A percentile compares a stretch with the other conserved stretches of the same genome.
These are phyloP conservation scores for Candida arabinofermentans DNA, from an alignment of 805 yeast genomes.

Conservation along the genomic window DNA sequence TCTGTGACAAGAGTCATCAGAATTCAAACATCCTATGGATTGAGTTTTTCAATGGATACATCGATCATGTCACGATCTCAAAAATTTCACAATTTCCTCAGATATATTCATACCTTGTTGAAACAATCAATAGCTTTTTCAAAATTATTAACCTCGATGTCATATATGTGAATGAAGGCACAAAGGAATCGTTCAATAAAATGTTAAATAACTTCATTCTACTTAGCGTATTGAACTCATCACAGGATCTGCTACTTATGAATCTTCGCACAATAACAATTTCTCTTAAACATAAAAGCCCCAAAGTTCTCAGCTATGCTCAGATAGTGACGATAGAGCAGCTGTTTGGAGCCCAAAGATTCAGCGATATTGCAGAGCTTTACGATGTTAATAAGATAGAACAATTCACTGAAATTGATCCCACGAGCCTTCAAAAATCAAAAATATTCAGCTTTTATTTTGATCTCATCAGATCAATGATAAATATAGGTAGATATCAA, in stretches of 20 bases:
- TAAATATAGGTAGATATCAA: slow-evolving; percentile 10
- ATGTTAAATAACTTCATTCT: slow-evolving; percentile 3
- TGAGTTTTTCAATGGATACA: slow-evolving; percentile 8
- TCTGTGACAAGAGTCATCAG: neutral
- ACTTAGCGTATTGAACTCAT: slow-evolving; percentile 1
- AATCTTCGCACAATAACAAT: slow-evolving; percentile 4
- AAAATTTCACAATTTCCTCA: slow-evolving; percentile 1
- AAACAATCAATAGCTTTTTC: slow-evolving; percentile 7
- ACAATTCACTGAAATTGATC: slow-evolving; percentile 13
- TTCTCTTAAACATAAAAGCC: neutral
- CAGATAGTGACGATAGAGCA: slow-evolving; percentile 7
- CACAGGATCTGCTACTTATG: slow-evolving; percentile 4
- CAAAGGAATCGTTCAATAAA: slow-evolving; percentile 6
- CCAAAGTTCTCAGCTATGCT: slow-evolving; percentile 5
- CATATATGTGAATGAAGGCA: slow-evolving; percentile 2
- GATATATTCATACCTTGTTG: slow-evolving; percentile 4
- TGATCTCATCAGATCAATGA: slow-evolving; percentile 15
- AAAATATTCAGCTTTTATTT: slow-evolving; percentile 17
- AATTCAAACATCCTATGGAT: slow-evolving; percentile 10
- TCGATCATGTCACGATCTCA: neutral
- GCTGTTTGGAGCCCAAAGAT: slow-evolving; percentile 1
- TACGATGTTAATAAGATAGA: slow-evolving; percentile 2
- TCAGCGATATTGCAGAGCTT: slow-evolving; percentile 3
- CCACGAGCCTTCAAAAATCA: slow-evolving; percentile 4
- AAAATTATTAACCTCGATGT: slow-evolving; percentile 3